phyloP scores from a whole-genome alignment of 345 rosid species.

The Microcos paniculata region DNA sequence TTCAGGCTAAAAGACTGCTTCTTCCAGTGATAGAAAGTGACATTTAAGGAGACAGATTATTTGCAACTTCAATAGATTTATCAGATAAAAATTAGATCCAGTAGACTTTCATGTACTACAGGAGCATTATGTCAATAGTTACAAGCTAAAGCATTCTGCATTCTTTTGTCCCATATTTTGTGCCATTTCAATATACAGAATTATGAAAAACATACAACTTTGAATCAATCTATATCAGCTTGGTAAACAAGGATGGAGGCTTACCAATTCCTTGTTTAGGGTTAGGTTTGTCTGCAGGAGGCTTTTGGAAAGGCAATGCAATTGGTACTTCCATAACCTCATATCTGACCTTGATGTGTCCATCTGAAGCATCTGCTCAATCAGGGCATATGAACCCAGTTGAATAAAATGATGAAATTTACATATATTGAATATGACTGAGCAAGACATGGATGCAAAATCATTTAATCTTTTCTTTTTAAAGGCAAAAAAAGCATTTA shows the following conservation, averaged over 20 bases:
- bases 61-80: background rate
- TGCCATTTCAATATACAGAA: background rate
- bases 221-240: background rate
- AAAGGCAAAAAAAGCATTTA: no score
- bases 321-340: constrained; percentile 82
- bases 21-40: background rate
- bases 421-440: background rate
- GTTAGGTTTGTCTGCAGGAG: constrained; percentile 81
- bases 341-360: constrained; percentile 70
- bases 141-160: background rate
- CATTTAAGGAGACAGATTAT: background rate
- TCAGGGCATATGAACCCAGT: constrained; percentile 9
- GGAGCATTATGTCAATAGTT: background rate
- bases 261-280: constrained; percentile 98
- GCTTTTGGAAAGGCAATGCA: constrained; percentile 80
- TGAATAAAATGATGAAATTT: constrained; percentile 1
- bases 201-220: background rate
- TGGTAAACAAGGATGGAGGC: constrained; percentile 22
- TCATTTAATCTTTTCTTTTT: no score
- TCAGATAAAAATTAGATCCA: background rate
- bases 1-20: background rate
- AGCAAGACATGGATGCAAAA: background rate
- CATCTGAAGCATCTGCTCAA: constrained; percentile 60
- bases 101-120: background rate
- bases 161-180: background rate